Evolutionary conservation across 495 filamentous ascomycete species (phyloP), one percentile per base, ranked within the genome.

Genomic region (Hypomontagnella submonticulosa): DNA sequence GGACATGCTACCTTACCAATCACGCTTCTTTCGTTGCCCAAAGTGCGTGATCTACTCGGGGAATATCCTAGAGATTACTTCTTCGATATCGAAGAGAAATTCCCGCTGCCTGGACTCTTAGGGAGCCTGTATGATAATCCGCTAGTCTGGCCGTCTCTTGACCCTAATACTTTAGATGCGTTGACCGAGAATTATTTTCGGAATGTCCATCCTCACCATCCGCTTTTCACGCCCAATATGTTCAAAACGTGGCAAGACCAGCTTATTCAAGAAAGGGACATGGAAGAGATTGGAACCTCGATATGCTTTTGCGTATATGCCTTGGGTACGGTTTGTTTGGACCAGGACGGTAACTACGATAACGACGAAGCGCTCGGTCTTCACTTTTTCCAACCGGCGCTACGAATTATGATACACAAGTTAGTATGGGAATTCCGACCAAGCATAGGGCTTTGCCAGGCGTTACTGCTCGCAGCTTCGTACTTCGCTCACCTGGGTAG

Each of bases 221-320:
- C 75, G 2, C 61, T 77, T 23, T 75, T 77, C 36, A 64, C 72
- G 15, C 66, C 58, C 30, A 61, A 54, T 15, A 67, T 64, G 20
- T 76, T 77, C 43, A 57, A 66, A 46, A 23, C 63, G 2, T 74
- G 71, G 71, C 67, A 73, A 54, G 61, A 51, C 13, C 54, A 51
- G 38, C 57, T 77, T 47, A 20, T 69, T 38, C 66, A 75, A 32
- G 57, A 54, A 12, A 67, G 68, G 23, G 57, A 72, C 41, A 58
- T 69, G 56, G 62, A 73, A 34, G 61, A 65, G 32, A 58, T 70
- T 27, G 72, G 61, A 27, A 72, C 72, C 7, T 48, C 73, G 6
- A 72, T 77, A 62, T 77, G 75, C 48, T 67, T 76, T 47, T 74
- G 72, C 43, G 72, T 75, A n/a, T 73, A 74, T 12, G 75, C 75